phyloP scores from a whole-genome alignment of 2,329 filamentous ascomycete genomes.

The Plenodomus biglobosus region DNA sequence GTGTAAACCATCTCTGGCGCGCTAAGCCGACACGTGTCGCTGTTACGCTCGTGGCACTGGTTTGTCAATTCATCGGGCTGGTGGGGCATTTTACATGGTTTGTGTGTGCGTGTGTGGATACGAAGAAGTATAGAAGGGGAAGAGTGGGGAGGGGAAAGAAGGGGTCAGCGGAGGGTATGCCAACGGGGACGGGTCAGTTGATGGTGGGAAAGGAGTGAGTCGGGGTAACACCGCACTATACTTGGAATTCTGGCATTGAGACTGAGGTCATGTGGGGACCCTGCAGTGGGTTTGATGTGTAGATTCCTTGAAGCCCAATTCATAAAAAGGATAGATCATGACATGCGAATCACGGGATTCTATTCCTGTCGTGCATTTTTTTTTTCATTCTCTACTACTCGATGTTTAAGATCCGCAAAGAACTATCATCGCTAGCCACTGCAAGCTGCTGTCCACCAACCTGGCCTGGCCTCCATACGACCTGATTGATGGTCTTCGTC shows the following conservation, averaged over 20 bases:
- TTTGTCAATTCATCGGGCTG: constrained; percentile 36
- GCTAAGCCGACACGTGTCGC: constrained; percentile 23
- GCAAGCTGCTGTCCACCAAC: constrained; percentile 34
- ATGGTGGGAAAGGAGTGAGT: no score
- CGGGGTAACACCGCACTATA: no score
- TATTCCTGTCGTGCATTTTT: no score
- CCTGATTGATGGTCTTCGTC: constrained; percentile 35
- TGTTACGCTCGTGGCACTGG: constrained; percentile 25
- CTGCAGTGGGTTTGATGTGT: no score
- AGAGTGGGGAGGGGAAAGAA: constrained; percentile 35
- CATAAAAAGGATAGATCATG: no score
- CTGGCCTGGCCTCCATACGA: constrained; percentile 36
- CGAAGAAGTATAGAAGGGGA: constrained; percentile 24
- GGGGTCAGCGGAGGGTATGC: constrained; percentile 34
- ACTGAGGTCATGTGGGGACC: no score
- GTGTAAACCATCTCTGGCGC: constrained; percentile 33
- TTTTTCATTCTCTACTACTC: neutral
- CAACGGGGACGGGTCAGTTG: no score
- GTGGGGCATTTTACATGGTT: constrained; percentile 41
- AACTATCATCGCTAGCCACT: constrained; percentile 47
- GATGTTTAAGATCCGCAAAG: constrained; percentile 41
- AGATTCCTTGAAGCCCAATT: no score
- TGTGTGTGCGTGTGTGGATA: constrained; percentile 45
- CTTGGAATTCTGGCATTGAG: no score
- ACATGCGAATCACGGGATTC: no score